A percentile compares a stretch with the other conserved stretches of the same genome.
phyloP scores from a whole-genome alignment of 2,329 filamentous ascomycete species.

The Diplodia seriata region DNA sequence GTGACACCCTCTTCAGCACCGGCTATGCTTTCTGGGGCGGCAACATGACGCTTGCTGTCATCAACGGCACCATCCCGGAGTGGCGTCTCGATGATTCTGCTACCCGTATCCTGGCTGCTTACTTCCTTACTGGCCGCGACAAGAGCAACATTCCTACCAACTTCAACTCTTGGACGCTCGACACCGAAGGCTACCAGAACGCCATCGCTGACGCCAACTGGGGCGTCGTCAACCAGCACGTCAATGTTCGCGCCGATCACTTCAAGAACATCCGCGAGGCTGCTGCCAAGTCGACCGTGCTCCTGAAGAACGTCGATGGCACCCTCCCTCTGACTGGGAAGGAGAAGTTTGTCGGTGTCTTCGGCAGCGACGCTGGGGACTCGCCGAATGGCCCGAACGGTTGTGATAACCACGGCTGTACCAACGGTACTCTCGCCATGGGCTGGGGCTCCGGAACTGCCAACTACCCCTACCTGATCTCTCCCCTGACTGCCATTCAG shows the following conservation, averaged over 20 bases:
- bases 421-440: conserved; percentile 56
- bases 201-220: conserved; percentile 66
- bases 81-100: conserved; percentile 93
- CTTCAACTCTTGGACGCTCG: conserved; percentile 85
- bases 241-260: conserved; percentile 84
- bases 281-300: conserved; percentile 80
- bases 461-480: conserved; percentile 69
- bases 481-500: conserved; percentile 71
- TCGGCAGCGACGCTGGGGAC: conserved; percentile 58
- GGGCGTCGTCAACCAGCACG: conserved; percentile 75
- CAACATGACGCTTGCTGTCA: conserved; percentile 84
- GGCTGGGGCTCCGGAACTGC: conserved; percentile 57
- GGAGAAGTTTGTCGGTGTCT: conserved; percentile 57
- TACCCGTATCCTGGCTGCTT: conserved; percentile 76
- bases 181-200: conserved; percentile 76
- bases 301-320: conserved; percentile 70
- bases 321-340: conserved; percentile 54
- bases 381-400: conserved; percentile 57
- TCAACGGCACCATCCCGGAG: conserved; percentile 88
- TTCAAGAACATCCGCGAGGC: conserved; percentile 74
- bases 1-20: conserved; percentile 78
- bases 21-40: conserved; percentile 80
- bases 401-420: conserved; percentile 53
- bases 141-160: conserved; percentile 66
- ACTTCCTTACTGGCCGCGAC: conserved; percentile 68